phyloP scores from a whole-genome alignment of 208 protist species.

The Porcisia hertigi region DNA sequence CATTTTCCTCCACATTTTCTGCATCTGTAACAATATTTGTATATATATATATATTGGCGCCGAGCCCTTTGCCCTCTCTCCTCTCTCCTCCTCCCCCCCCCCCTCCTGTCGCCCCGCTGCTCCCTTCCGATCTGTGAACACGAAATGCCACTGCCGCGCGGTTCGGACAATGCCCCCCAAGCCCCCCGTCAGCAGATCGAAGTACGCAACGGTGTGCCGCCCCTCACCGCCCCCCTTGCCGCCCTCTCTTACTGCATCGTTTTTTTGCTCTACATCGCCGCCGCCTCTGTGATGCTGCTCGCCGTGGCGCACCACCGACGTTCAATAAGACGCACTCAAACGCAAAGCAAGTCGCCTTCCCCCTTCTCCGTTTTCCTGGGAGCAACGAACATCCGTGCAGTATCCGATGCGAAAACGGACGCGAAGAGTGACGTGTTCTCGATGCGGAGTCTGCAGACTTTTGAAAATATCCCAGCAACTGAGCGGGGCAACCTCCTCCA shows the following conservation, averaged over 20 bases:
- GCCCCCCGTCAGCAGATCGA: background rate
- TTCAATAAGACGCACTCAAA: background rate
- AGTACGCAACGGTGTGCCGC: background rate
- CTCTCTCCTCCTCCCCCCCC: too few species aligned
- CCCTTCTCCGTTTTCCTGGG: background rate
- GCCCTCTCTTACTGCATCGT: background rate
- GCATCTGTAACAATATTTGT: too few species aligned
- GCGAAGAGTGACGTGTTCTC: background rate
- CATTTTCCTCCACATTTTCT: too few species aligned
- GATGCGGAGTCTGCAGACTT: background rate
- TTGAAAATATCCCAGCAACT: background rate
- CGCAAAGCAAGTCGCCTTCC: background rate
- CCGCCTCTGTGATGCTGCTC: background rate
- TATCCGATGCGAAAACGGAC: background rate
- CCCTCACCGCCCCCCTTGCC: background rate
- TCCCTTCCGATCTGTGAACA: background rate
- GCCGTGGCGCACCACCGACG: constrained; percentile 1
- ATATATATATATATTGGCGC: too few species aligned
- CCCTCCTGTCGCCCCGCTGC: too few species aligned
- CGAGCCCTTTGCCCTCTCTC: too few species aligned
- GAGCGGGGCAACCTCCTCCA: background rate
- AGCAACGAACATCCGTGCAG: background rate
- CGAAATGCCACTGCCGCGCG: background rate
- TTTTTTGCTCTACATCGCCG: background rate
- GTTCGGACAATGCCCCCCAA: background rate